Base-by-base conservation (phyloP, 225 moss, liverwort and hornwort genomes). In the Polytrichum commune region DNA sequence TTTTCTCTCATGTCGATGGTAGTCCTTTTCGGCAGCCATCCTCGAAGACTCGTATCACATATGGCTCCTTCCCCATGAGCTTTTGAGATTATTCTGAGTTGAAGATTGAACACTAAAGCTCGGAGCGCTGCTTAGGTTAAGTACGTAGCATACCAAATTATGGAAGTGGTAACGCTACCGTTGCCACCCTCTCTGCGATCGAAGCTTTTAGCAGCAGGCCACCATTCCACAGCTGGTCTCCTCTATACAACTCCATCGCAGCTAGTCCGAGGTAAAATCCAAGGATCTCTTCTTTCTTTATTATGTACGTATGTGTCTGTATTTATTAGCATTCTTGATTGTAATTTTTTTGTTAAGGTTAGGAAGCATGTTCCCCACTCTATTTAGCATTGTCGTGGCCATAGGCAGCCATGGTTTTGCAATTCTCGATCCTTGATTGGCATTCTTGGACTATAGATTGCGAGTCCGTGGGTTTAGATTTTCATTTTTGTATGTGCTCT, bases 191-290 rank as follows among this genome's bases (percentile, higher is more conserved):
- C 85, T 64, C 71, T 90, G 65, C 93, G 90, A 73, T 80, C 77
- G 75, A 95, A 87, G 76, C 91, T 95, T 53, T 82, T 82, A 54
- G 84, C 84, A 28, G 91, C 90, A 61, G 93, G 95, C 63, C 88
- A 90, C 73, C 82, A 73, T 16, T 84, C 85, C 22, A 84, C 90
- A 3, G 63, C 88, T 68, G 56, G 72, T 61, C 75, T 88, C 57
- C 64, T 25, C 53, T 75, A 65, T 25, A 54, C 85, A n/a, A 72
- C 89, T 24, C 91, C 91, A 19, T 69, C 79, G 53, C 88, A 86
- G 58, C 87, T 95, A 60, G 83, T 88, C 27, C 81, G 68, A 67
- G 93, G 95, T 93, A n/a, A 53, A 54, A 46, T 46, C 13, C 13
- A 13, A 46, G 35, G 46, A 13, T 46, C 16, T 46, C 46, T 53